A percentile compares a stretch with the other conserved stretches of the same genome.
phyloP scores from a whole-genome alignment of 1,284 basidiomycete species.

The Porogramme epimiltina region DNA sequence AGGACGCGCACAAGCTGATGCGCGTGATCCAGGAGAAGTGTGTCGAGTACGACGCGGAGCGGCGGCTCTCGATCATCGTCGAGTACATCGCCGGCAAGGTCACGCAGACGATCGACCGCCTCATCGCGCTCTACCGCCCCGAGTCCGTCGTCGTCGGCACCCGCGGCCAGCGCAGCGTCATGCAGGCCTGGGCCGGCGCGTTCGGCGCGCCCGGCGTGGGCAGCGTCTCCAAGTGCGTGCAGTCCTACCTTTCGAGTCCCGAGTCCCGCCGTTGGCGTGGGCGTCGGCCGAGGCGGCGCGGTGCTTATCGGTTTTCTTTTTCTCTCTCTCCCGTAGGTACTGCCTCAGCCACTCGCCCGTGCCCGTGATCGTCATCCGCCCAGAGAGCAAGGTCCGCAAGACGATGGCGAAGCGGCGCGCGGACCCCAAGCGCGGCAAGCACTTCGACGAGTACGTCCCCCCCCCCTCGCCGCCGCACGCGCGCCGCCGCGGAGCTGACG shows the following conservation, averaged over 20 bases:
- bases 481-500: too few relatives aligned
- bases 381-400: constrained; percentile 86
- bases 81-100: constrained; percentile 94
- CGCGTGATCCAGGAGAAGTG: constrained; percentile 82
- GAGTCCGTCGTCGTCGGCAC: constrained; percentile 95
- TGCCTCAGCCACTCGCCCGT: constrained; percentile 89
- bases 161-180: constrained; percentile 67
- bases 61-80: constrained; percentile 88
- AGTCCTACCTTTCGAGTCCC: constrained; percentile 18
- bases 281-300: too few relatives aligned
- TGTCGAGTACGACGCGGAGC: constrained; percentile 75
- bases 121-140: constrained; percentile 94
- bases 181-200: constrained; percentile 58
- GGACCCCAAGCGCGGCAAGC: constrained; percentile 82
- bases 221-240: constrained; percentile 68
- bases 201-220: constrained; percentile 63
- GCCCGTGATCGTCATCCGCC: constrained; percentile 89
- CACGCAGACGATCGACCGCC: constrained; percentile 85
- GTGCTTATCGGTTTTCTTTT: too few relatives aligned
- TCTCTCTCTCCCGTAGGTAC: constrained; percentile 51
- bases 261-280: not conserved
- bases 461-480: not conserved
- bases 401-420: constrained; percentile 80
- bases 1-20: constrained; percentile 88
- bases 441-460: constrained; percentile 62